A percentile compares a stretch with the other conserved stretches of the same genome.
Evolutionary conservation across 192 early-diverging fungal species (phyloP).

Genomic region (Dissophora ornata): DNA sequence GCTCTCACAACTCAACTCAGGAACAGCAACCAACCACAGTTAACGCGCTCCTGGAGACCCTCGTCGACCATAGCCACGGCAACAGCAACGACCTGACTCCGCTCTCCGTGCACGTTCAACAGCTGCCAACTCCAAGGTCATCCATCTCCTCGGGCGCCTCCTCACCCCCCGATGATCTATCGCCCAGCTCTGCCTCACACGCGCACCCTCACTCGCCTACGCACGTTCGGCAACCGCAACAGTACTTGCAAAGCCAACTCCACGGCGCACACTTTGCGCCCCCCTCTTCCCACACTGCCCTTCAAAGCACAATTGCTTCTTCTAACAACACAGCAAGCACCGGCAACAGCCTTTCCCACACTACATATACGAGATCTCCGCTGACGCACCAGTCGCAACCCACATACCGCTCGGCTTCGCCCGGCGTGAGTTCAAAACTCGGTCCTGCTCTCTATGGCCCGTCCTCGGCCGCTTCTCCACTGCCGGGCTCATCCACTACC

Average conservation of each 20-base stretch:
- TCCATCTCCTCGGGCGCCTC: slow-evolving; percentile 35
- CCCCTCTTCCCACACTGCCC: not conserved
- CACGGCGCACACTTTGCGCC: not conserved
- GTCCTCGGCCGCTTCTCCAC: slow-evolving; percentile 4
- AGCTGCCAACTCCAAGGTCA: slow-evolving; percentile 43
- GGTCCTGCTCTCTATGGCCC: slow-evolving; percentile 1
- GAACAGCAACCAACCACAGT: not conserved
- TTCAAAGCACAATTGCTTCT: slow-evolving; percentile 42
- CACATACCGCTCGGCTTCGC: slow-evolving; percentile 14
- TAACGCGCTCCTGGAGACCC: slow-evolving; percentile 16
- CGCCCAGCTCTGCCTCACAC: slow-evolving; percentile 17
- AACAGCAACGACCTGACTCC: not conserved
- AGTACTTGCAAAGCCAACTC: not conserved
- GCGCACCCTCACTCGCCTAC: slow-evolving; percentile 13
- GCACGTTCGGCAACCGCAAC: slow-evolving; percentile 1
- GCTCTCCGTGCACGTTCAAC: slow-evolving; percentile 19
- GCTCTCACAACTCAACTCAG: not conserved
- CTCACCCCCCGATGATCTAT: slow-evolving; percentile 30
- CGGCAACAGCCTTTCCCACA: not conserved
- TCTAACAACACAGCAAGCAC: not conserved
- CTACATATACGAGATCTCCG: slow-evolving; percentile 7
- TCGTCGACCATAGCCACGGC: not conserved
- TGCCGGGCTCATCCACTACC: slow-evolving; percentile 4
- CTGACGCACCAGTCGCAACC: slow-evolving; percentile 7
- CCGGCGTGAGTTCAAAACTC: slow-evolving; percentile 17